Evolutionary conservation across 257 asterid genomes (phyloP), one percentile per base, ranked within the genome.

Genomic region (Datura wrightii): DNA sequence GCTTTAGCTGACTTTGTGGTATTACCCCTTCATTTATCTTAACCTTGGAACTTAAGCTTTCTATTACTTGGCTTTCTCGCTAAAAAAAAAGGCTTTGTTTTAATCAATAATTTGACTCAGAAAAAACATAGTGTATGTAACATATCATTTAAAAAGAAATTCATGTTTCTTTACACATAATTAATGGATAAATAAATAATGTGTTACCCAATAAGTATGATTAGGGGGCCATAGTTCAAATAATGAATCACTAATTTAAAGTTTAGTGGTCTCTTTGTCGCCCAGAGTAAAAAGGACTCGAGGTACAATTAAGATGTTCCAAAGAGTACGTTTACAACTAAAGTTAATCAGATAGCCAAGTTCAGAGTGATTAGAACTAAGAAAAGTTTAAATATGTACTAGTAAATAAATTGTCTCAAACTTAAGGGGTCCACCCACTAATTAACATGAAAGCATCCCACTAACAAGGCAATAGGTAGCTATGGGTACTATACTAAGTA

Each of bases 61-160:
- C 81, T 50, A 42, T 70, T 70, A 14, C 82, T 76, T 76, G 62
- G 14, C 82, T 76, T 76, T 31, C 81, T 76, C 62, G 62, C 82
- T 19, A 46, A 39, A 0, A 46, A 72, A 74, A 48, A 8, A 8
- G 2, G 0, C 10, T 2, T 65, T 9, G 2, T 10, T 42, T 44
- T n/a, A n/a, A 31, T 10, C 1, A 10, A 34, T 7, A 34, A 48
- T 6, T 24, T 74, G 4, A 50, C 14, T 69, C 34, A 1, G 1
- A 39, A 3, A 69, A 8, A 67, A 36, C 6, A 14, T 54, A 15
- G 54, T 48, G 11, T 48, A 11, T 48, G 8, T 48, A 9, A 48
- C 54, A 48, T 13, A 14, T 15, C 5, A 14, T 14, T 15, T 55
- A 55, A 15, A 56, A 4, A 8, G 16, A 16, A 56, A 18, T 56